phyloP scores from a whole-genome alignment of 1,284 basidiomycete species.

The Ganoderma multipileum region DNA sequence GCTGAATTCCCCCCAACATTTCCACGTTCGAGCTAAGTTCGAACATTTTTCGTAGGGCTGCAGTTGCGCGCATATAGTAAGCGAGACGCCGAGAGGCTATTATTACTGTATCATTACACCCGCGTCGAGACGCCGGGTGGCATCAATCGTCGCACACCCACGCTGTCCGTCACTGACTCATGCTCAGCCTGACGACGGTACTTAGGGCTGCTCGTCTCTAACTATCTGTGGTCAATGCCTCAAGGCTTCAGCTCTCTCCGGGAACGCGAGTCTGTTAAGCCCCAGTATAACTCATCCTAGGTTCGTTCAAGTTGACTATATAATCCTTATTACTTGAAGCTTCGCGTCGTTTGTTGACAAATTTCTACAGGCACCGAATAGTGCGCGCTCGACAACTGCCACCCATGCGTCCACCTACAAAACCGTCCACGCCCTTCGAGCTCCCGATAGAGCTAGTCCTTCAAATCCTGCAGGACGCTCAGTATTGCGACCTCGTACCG shows the following conservation, averaged over 20 bases:
- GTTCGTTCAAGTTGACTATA: no score
- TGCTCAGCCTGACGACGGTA: not conserved
- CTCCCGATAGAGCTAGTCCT: slow-evolving; percentile 24
- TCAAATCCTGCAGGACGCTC: slow-evolving; percentile 20
- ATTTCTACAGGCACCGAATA: not conserved
- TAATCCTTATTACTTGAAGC: not conserved
- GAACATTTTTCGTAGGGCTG: no score
- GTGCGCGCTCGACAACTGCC: not conserved
- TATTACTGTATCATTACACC: no score
- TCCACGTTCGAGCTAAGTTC: no score
- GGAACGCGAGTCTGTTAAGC: not conserved
- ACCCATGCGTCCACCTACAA: not conserved
- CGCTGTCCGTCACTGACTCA: not conserved
- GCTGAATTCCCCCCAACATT: no score
- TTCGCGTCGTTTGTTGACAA: not conserved
- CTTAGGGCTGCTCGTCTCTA: not conserved
- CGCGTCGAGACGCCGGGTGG: not conserved
- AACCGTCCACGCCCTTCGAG: no score
- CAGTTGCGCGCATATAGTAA: not conserved
- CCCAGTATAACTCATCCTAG: not conserved
- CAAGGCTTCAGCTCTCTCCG: not conserved
- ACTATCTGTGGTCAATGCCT: not conserved
- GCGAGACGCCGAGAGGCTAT: no score
- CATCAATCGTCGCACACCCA: not conserved
- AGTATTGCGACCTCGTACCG: slow-evolving; percentile 26